A percentile compares a stretch with the other conserved stretches of the same genome.
phyloP scores from a whole-genome alignment of 345 rosid genomes.

The Nasturtium officinale region DNA sequence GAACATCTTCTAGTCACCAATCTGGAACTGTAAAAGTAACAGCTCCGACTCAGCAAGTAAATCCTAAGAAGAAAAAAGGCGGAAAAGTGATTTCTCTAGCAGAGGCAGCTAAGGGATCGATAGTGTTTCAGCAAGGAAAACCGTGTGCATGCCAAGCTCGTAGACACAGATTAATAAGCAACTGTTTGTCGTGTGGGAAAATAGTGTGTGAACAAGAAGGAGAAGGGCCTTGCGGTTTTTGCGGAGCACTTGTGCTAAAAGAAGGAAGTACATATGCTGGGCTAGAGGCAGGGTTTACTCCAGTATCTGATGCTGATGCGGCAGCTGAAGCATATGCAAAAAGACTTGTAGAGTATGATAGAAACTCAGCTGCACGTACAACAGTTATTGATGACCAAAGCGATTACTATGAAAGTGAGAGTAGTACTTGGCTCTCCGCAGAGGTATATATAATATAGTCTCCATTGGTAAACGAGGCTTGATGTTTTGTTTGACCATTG shows the following conservation, averaged over 20 bases:
- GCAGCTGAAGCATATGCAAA: conserved; percentile 90
- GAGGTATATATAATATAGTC: conserved; percentile 59
- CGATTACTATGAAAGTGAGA: conserved; percentile 91
- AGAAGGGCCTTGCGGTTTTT: conserved; percentile 88
- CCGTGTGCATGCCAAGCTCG: conserved; percentile 96
- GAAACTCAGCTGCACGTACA: conserved; percentile 89
- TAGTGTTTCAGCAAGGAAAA: conserved; percentile 91
- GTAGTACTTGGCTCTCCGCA: conserved; percentile 85
- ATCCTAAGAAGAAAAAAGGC: conserved; percentile 79
- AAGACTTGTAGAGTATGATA: conserved; percentile 90
- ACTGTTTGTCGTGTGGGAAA: conserved; percentile 97
- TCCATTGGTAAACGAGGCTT: not conserved
- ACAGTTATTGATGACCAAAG: conserved; percentile 97
- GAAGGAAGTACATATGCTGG: conserved; percentile 91
- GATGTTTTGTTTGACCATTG: not conserved
- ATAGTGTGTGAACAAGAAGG: conserved; percentile 98
- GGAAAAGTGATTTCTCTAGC: conserved; percentile 87
- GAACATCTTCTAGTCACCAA: conserved; percentile 41
- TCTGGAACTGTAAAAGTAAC: conserved; percentile 41
- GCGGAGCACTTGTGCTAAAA: conserved; percentile 84
- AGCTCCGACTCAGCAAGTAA: conserved; percentile 40
- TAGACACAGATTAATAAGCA: conserved; percentile 74
- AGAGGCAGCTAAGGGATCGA: conserved; percentile 92
- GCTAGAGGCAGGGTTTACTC: conserved; percentile 62
- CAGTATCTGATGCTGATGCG: conserved; percentile 75